Conservation (phyloP, 2,329 filamentous ascomycete species). For the Arthrobotrys conoides region DNA sequence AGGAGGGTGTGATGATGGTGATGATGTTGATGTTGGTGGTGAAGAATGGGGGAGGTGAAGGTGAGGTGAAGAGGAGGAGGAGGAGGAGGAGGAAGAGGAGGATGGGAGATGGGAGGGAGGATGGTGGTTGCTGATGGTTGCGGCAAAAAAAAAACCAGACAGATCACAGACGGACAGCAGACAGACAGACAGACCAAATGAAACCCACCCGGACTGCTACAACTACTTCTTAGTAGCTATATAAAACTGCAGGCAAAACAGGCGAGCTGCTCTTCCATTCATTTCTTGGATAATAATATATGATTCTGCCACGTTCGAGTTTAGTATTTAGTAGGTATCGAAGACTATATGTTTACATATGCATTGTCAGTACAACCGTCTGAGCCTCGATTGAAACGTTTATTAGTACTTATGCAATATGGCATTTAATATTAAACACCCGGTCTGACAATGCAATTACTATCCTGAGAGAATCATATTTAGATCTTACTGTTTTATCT, state of each 20-base stretch:
- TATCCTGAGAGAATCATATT: too few species aligned
- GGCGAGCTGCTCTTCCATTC: conserved; percentile 5
- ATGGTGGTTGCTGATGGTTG: conserved; percentile 9
- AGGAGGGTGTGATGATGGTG: not conserved
- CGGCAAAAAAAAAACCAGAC: not conserved
- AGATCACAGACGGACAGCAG: not conserved
- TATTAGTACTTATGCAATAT: too few species aligned
- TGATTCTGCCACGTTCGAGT: not conserved
- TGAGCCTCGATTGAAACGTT: too few species aligned
- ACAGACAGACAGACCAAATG: not conserved
- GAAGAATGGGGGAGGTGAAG: too few species aligned
- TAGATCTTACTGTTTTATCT: not conserved
- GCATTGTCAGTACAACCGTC: too few species aligned
- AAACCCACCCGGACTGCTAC: conserved; percentile 7
- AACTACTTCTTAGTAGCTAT: not conserved
- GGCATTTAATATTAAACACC: too few species aligned
- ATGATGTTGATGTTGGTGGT: not conserved
- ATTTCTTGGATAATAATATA: too few species aligned
- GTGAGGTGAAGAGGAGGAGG: not conserved
- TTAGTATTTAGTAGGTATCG: not conserved
- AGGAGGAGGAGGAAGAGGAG: not conserved
- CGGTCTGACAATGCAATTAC: too few species aligned
- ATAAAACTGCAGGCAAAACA: conserved; percentile 15
- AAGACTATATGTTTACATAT: too few species aligned
- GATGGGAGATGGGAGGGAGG: not conserved